Conservation (phyloP, 169 alveolate genomes). For the Cystoisospora suis region DNA sequence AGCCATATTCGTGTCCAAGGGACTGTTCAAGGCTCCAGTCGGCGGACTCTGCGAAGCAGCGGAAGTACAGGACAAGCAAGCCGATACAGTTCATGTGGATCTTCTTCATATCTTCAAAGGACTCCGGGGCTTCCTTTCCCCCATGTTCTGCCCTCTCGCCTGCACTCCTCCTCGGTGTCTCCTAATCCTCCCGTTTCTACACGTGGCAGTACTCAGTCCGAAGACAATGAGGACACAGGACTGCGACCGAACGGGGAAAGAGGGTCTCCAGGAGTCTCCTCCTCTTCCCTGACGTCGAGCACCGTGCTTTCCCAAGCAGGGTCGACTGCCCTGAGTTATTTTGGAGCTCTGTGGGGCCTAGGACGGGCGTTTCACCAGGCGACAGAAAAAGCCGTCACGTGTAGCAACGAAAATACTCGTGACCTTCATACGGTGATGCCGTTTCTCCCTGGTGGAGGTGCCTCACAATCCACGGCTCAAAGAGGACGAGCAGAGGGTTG, state of each 20-base stretch:
- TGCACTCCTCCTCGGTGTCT: neutral
- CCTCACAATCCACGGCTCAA: too few relatives aligned
- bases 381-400: neutral
- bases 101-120: neutral
- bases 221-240: neutral
- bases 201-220: neutral
- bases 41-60: too few relatives aligned
- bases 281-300: neutral
- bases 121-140: slow-evolving; percentile 17
- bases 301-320: neutral
- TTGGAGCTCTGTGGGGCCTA: neutral
- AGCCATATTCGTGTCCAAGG: too few relatives aligned
- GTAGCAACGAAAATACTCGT: too few relatives aligned
- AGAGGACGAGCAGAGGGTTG: neutral
- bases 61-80: too few relatives aligned
- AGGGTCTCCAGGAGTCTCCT: neutral
- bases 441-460: neutral
- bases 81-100: too few relatives aligned
- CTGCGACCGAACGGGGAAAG: neutral
- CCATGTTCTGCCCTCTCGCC: neutral
- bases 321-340: slow-evolving; percentile 1
- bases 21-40: too few relatives aligned
- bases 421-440: neutral
- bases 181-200: neutral
- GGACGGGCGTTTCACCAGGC: neutral